These are phyloP conservation scores for Penicillium corylophilum DNA, from an alignment of 2,329 filamentous ascomycete genomes.

Conservation along the genomic window DNA sequence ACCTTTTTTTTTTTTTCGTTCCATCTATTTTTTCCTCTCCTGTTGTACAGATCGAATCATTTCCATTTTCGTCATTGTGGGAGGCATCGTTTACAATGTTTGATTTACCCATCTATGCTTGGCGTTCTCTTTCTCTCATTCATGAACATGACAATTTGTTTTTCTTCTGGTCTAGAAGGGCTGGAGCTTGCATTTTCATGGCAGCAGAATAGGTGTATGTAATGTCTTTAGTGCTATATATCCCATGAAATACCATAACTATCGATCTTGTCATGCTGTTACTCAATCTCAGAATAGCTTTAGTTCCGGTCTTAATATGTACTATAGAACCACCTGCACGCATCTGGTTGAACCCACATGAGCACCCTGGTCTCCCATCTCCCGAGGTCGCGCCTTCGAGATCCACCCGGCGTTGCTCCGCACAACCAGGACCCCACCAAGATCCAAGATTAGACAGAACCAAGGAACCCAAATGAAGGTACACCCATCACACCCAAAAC, in stretches of 20 bases:
- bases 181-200: slow-evolving; percentile 8
- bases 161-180: slow-evolving; percentile 14
- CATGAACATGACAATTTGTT: slow-evolving; percentile 15
- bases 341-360: too few relatives aligned
- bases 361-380: not conserved
- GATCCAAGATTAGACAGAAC: not conserved
- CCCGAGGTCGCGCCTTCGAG: not conserved
- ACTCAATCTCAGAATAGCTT: too few relatives aligned
- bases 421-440: not conserved
- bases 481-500: not conserved
- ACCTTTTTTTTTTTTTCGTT: slow-evolving; percentile 1
- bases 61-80: slow-evolving; percentile 1
- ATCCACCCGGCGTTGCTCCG: not conserved
- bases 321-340: too few relatives aligned
- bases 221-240: slow-evolving; percentile 5
- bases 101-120: slow-evolving; percentile 4
- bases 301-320: too few relatives aligned
- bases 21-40: not conserved
- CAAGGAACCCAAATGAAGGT: not conserved
- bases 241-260: slow-evolving; percentile 3
- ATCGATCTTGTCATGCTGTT: not conserved
- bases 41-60: slow-evolving; percentile 20
- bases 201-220: slow-evolving; percentile 6
- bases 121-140: slow-evolving; percentile 19
- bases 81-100: slow-evolving; percentile 10